Percentiles rank a stretch among this genome's conserved stretches.
Conservation (phyloP, 108 stramenopile genomes). For the Nitzschia inconspicua region DNA sequence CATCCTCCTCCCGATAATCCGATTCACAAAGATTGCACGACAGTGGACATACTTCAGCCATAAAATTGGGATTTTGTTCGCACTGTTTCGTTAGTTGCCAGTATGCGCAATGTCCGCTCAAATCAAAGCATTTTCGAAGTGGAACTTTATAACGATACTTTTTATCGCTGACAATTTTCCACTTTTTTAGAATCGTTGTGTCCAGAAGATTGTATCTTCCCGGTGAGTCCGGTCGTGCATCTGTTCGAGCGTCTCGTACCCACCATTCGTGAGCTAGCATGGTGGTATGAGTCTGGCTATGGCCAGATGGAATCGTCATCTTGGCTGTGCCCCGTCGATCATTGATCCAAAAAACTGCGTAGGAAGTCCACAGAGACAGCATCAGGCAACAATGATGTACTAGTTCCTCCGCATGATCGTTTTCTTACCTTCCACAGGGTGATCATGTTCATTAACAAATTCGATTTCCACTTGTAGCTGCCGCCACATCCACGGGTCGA, state of each 20-base stretch:
- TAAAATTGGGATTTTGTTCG: conserved; percentile 46
- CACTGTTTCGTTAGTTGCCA: conserved; percentile 41
- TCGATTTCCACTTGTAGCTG: conserved; percentile 35
- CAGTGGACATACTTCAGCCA: conserved; percentile 35
- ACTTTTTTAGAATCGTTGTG: conserved; percentile 19
- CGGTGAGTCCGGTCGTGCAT: conserved; percentile 34
- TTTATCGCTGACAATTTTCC: conserved; percentile 38
- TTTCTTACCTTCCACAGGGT: conserved; percentile 41
- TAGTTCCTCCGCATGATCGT: not conserved
- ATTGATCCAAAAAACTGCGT: conserved; percentile 51
- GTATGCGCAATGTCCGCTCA: conserved; percentile 53
- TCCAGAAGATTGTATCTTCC: conserved; percentile 41
- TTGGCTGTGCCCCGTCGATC: conserved; percentile 23
- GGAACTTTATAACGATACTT: conserved; percentile 31
- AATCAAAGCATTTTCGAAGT: conserved; percentile 37
- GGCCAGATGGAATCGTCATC: conserved; percentile 26
- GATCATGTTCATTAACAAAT: conserved; percentile 54
- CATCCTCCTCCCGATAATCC: not conserved
- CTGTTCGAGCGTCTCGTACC: conserved; percentile 48
- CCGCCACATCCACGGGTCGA: conserved; percentile 57
- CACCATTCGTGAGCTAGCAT: conserved; percentile 60
- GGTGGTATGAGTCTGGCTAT: conserved; percentile 7
- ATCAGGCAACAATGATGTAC: not conserved
- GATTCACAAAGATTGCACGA: conserved; percentile 26
- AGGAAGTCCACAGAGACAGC: not conserved